Base-by-base conservation (phyloP, 805 yeast genomes). In the Nakazawaea wickerhamii region DNA sequence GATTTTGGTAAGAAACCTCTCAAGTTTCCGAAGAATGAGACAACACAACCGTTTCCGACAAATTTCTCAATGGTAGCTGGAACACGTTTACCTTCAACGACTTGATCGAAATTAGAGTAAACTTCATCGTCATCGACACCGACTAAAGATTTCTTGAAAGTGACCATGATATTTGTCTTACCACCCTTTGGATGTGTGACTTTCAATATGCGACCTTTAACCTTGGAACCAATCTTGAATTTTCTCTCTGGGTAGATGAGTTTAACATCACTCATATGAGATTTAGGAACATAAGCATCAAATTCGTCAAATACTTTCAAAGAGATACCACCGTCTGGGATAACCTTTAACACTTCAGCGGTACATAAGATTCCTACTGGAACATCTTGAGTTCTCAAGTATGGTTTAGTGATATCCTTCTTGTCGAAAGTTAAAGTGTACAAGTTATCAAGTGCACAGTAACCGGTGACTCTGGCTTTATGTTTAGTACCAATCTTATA, bases 241-340 rank as follows among this genome's bases (percentile, higher is more conserved):
- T 88, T 87, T 68, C 93, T 77, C 63, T 93, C 98, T 5, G 99
- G 99, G 56, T 91, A 83, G 3, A 79, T 77, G 49, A 91, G 69
- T 57, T 79, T 82, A 45, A 84, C 73, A 60, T 93, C 99, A 51
- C 95, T 81, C 61, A 93, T 75, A 54, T 91, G 96, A 20, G 66
- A 56, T 21, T 78, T 68, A 11, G 86, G 82, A 22, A 87, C 98
- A 48, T 73, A 65, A 4, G 88, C 99, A 33, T 73, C 80, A 50
- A 83, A 85, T 38, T 75, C 72, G 40, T 77, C 80, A 46, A 81
- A 79, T 9, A 88, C 55, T 52, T 75, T 78, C 23, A 93, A 70
- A 25, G 76, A 59, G 23, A 93, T 70, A 18, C 96, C 96, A 40
- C 70, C 69, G 30, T 75, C 79, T 3, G 82, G 71, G 27, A 79